Percentiles rank a stretch among this genome's conserved stretches.
These are phyloP conservation scores for Russula emetica DNA, from an alignment of 768 basidiomycete species.

Conservation along the genomic window DNA sequence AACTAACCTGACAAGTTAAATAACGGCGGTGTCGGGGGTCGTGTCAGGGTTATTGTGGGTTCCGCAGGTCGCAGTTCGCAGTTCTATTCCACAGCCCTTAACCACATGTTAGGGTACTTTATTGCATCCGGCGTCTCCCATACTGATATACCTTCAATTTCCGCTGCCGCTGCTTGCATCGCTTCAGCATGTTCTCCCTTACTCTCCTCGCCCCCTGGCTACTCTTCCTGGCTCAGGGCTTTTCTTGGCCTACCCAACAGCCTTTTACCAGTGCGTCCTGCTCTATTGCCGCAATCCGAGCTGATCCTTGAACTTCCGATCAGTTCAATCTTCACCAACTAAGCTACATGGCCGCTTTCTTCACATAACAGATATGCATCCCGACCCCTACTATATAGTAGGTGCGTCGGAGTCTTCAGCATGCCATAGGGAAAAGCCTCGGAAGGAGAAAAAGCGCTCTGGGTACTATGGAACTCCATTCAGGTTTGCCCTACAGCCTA, in stretches of 20 bases:
- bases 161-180: background rate
- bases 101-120: conserved; percentile 3
- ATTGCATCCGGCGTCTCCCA: background rate
- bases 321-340: conserved; percentile 27
- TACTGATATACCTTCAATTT: background rate
- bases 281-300: background rate
- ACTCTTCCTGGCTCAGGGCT: conserved; percentile 3
- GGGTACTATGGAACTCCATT: conserved; percentile 65
- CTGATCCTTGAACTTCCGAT: conserved; percentile 6
- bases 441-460: conserved; percentile 49
- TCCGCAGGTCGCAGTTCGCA: too few relatives aligned
- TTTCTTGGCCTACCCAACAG: conserved; percentile 16
- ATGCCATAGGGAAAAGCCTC: conserved; percentile 62
- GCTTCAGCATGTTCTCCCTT: conserved; percentile 17
- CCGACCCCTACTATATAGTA: conserved; percentile 60
- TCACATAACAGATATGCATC: conserved; percentile 83
- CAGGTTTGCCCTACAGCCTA: conserved; percentile 44
- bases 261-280: conserved; percentile 14
- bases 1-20: background rate
- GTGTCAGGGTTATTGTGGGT: background rate
- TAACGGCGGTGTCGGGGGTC: conserved; percentile 13
- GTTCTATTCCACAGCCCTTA: conserved; percentile 4
- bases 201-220: background rate
- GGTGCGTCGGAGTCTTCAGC: conserved; percentile 53
- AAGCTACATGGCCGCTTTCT: conserved; percentile 70